Conservation (phyloP, 2,329 filamentous ascomycete genomes). For the Neophaeococcomyces aloes region DNA sequence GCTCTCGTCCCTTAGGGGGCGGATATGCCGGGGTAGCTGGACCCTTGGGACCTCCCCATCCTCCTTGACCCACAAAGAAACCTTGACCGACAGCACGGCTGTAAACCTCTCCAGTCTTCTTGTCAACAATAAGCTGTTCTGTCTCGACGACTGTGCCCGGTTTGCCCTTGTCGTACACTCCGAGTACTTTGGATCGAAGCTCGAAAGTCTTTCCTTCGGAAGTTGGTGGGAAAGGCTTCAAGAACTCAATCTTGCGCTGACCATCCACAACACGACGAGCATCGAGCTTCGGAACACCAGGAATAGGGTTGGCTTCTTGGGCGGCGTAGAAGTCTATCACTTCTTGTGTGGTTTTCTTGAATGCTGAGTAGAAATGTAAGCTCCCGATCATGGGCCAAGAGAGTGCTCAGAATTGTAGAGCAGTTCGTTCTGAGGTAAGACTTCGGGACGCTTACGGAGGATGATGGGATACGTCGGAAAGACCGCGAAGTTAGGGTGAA, state of each 20-base stretch:
- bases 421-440: no score
- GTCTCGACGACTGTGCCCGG: conserved; percentile 72
- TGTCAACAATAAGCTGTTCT: conserved; percentile 66
- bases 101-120: conserved; percentile 58
- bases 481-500: conserved; percentile 73
- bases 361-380: conserved; percentile 37
- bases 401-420: conserved; percentile 23
- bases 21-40: conserved; percentile 69
- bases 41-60: conserved; percentile 84
- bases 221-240: conserved; percentile 62
- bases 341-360: conserved; percentile 66
- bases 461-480: conserved; percentile 85
- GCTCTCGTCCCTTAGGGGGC: conserved; percentile 54
- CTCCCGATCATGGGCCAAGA: conserved; percentile 4
- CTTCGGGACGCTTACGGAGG: conserved; percentile 47
- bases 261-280: conserved; percentile 66
- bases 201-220: conserved; percentile 66
- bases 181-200: conserved; percentile 64
- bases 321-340: conserved; percentile 75
- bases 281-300: conserved; percentile 67
- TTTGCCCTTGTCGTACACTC: conserved; percentile 84
- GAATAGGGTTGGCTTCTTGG: conserved; percentile 56
- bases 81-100: conserved; percentile 56
- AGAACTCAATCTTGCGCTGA: conserved; percentile 67
- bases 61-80: conserved; percentile 72